Evolutionary conservation across 129 eudicot species (phyloP).

Genomic region (Centrapalus pauciflorus): DNA sequence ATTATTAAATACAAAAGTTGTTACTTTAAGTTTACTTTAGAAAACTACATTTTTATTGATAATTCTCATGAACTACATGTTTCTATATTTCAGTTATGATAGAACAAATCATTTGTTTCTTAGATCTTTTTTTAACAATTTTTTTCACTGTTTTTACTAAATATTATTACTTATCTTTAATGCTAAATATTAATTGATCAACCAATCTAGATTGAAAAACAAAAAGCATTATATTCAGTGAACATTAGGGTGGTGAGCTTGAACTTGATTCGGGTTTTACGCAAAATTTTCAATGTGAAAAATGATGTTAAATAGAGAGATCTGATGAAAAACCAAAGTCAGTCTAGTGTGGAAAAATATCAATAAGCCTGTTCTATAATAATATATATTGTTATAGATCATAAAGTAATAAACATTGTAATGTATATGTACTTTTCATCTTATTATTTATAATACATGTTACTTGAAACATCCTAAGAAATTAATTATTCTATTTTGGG

Average conservation of each 20-base stretch:
- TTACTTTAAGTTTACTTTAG: too few relatives aligned
- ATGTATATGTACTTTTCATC: too few relatives aligned
- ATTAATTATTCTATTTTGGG: too few relatives aligned
- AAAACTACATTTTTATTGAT: too few relatives aligned
- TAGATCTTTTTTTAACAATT: too few relatives aligned
- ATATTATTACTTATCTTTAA: not conserved
- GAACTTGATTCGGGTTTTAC: not conserved
- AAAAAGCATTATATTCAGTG: not conserved
- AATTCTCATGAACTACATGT: not conserved
- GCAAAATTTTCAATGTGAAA: conserved; percentile 24
- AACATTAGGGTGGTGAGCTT: not conserved
- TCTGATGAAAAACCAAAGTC: conserved; percentile 32
- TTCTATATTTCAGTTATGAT: conserved; percentile 5
- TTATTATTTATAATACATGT: too few relatives aligned
- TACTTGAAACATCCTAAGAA: too few relatives aligned
- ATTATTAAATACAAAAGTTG: too few relatives aligned
- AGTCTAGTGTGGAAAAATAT: too few relatives aligned
- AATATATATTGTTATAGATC: too few relatives aligned
- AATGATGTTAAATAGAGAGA: conserved; percentile 14
- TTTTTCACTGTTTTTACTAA: not conserved
- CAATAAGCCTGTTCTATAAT: too few relatives aligned
- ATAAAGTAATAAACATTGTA: too few relatives aligned
- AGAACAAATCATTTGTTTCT: conserved; percentile 14
- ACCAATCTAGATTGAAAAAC: conserved; percentile 9
- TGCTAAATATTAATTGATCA: conserved; percentile 10